Percentiles rank a stretch among this genome's conserved stretches.
phyloP scores from a whole-genome alignment of 1,284 basidiomycete genomes.

The Sparassis latifolia region DNA sequence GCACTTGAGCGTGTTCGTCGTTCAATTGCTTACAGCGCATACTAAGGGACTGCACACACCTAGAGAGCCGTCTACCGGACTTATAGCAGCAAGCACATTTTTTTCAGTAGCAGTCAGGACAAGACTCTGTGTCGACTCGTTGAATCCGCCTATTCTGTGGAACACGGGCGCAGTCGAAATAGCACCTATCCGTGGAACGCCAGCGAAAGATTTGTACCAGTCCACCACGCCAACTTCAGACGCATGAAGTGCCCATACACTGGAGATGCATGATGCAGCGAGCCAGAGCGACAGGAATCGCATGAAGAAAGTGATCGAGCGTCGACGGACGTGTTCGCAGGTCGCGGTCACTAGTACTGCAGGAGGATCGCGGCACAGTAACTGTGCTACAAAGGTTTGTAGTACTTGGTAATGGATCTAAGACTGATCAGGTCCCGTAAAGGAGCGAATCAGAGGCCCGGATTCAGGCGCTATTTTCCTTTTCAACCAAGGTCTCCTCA shows the following conservation, averaged over 20 bases:
- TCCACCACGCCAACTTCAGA: conserved; percentile 80
- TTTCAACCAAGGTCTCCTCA: too few relatives aligned
- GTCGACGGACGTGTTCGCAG: too few relatives aligned
- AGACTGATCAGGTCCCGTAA: too few relatives aligned
- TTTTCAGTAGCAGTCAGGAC: conserved; percentile 67
- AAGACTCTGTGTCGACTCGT: conserved; percentile 37
- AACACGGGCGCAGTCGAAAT: conserved; percentile 50
- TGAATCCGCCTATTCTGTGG: conserved; percentile 30
- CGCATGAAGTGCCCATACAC: conserved; percentile 39
- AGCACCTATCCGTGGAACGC: conserved; percentile 54
- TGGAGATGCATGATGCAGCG: not conserved
- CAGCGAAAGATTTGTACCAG: conserved; percentile 77
- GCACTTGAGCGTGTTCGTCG: conserved; percentile 12
- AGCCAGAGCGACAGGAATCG: not conserved
- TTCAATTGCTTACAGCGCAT: not conserved
- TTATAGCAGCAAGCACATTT: conserved; percentile 77
- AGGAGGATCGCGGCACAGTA: too few relatives aligned
- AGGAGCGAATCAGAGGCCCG: too few relatives aligned
- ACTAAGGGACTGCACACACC: conserved; percentile 39
- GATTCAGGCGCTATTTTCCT: too few relatives aligned
- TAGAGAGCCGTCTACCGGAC: conserved; percentile 65
- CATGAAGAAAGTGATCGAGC: not conserved
- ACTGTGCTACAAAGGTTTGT: too few relatives aligned
- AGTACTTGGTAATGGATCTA: too few relatives aligned
- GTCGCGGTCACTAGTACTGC: too few relatives aligned